Conservation (phyloP, 768 basidiomycete species). For the Trametes cubensis region DNA sequence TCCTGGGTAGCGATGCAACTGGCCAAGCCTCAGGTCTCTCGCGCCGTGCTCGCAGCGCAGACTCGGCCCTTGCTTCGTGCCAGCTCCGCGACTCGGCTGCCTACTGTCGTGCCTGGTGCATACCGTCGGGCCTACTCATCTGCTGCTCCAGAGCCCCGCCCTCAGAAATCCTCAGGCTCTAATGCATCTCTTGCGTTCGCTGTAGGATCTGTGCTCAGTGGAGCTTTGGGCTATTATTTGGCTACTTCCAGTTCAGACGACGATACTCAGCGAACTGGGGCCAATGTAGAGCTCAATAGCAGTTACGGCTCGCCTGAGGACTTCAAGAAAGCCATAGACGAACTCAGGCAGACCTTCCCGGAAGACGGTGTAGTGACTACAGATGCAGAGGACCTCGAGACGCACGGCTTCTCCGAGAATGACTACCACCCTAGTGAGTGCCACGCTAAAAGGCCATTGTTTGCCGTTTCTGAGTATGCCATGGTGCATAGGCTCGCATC, state of each 20-base stretch:
- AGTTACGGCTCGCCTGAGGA: constrained; percentile 57
- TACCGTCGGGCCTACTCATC: background rate
- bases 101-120: background rate
- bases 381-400: constrained; percentile 51
- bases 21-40: background rate
- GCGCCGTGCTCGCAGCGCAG: background rate
- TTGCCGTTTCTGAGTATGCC: too few species aligned
- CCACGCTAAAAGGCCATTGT: too few species aligned
- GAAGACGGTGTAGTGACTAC: constrained; percentile 47
- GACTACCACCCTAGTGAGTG: constrained; percentile 53
- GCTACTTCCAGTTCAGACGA: background rate
- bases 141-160: background rate
- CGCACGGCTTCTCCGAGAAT: constrained; percentile 58
- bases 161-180: background rate
- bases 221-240: constrained; percentile 16
- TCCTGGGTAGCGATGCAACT: background rate
- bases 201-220: constrained; percentile 13
- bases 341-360: constrained; percentile 46
- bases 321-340: constrained; percentile 54
- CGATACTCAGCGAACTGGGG: background rate
- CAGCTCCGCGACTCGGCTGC: background rate
- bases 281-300: constrained; percentile 16
- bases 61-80: too few species aligned
- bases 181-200: constrained; percentile 2
- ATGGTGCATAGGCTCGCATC: constrained; percentile 40